A percentile compares a stretch with the other conserved stretches of the same genome.
phyloP scores from a whole-genome alignment of 2,329 filamentous ascomycete genomes.

The Elsinoe batatas region DNA sequence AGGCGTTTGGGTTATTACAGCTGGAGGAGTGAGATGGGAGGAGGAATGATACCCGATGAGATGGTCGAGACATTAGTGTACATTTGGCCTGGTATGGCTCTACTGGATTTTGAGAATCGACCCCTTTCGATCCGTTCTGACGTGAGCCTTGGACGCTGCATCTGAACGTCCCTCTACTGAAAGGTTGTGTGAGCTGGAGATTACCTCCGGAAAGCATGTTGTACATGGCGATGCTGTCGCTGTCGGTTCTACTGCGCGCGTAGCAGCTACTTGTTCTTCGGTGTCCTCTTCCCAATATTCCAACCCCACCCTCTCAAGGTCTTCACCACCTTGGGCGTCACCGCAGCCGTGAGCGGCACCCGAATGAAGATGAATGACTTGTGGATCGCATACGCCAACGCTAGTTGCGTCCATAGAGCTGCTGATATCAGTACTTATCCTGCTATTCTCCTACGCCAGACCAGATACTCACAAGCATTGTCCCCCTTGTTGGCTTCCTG shows the following conservation, averaged over 20 bases:
- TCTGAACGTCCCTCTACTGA: neutral
- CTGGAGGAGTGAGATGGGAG: neutral
- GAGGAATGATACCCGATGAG: neutral
- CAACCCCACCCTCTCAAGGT: conserved; percentile 80
- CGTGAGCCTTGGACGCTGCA: neutral
- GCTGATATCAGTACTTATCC: neutral
- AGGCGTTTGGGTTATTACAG: neutral
- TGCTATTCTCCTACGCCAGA: neutral
- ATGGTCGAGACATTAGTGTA: neutral
- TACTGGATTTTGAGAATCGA: neutral
- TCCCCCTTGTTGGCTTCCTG: conserved; percentile 18
- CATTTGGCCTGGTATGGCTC: neutral
- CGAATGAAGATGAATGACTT: conserved; percentile 95
- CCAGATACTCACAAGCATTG: conserved; percentile 20
- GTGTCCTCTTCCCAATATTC: conserved; percentile 74
- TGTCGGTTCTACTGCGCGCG: neutral
- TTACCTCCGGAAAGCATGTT: neutral
- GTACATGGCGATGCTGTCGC: neutral
- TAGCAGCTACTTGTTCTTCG: conserved; percentile 20
- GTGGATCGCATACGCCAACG: conserved; percentile 91
- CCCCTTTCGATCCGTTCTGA: neutral
- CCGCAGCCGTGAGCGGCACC: conserved; percentile 82
- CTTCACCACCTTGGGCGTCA: conserved; percentile 92
- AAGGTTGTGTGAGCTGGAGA: neutral
- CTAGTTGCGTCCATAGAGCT: conserved; percentile 75